Evolutionary conservation across 768 basidiomycete species (phyloP).

Genomic region (Melanogaster broomeanus): DNA sequence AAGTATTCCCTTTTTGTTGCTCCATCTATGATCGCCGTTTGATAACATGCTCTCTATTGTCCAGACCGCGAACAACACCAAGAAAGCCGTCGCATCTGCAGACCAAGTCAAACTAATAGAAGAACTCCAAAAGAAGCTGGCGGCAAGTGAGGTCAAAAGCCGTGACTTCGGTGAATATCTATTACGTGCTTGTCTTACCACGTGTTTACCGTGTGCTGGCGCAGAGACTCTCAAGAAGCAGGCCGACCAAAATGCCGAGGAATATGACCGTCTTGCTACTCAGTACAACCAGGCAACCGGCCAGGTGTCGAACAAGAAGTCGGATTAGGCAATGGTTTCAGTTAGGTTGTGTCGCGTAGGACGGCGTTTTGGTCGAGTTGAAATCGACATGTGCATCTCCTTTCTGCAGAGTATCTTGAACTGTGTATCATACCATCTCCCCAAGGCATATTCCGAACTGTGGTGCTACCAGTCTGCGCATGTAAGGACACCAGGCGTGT

Average conservation of each 20-base stretch:
- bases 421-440: background rate
- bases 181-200: background rate
- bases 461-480: too few relatives aligned
- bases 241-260: constrained; percentile 71
- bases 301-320: constrained; percentile 58
- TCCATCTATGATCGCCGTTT: background rate
- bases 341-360: background rate
- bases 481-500: too few relatives aligned
- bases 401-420: background rate
- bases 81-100: constrained; percentile 19
- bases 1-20: background rate
- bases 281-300: constrained; percentile 75
- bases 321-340: constrained; percentile 45
- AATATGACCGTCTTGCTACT: constrained; percentile 82
- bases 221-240: constrained; percentile 83
- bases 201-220: background rate
- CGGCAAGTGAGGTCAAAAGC: constrained; percentile 54
- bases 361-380: background rate
- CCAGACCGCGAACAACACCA: constrained; percentile 39
- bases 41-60: background rate
- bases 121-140: constrained; percentile 69
- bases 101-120: constrained; percentile 48
- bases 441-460: too few relatives aligned
- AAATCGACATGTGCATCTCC: background rate
- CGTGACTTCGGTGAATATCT: constrained; percentile 61